Percentiles rank a stretch among this genome's conserved stretches.
Evolutionary conservation across 164 flowering plant genomes (phyloP).

Genomic region (Litsea cubeba): DNA sequence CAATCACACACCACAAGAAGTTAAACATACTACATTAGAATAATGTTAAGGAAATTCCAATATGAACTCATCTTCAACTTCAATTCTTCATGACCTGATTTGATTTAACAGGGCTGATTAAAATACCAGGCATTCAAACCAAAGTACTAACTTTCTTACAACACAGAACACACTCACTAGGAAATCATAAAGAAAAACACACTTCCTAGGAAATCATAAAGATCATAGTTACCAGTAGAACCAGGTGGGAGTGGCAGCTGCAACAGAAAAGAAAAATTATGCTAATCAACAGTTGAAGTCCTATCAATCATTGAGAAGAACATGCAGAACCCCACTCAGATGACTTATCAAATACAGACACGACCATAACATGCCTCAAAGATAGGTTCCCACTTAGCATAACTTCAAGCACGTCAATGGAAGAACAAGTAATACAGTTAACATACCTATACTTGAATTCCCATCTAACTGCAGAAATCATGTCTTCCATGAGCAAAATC

Average conservation of each 20-base stretch:
- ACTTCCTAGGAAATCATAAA: no score
- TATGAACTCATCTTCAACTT: no score
- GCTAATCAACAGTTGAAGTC: not conserved
- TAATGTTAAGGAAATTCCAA: no score
- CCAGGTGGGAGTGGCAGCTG: not conserved
- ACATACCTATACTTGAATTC: slow-evolving; percentile 32
- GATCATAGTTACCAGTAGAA: not conserved
- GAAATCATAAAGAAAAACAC: no score
- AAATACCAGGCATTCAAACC: no score
- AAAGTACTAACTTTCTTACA: no score
- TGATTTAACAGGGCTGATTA: no score
- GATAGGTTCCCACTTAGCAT: not conserved
- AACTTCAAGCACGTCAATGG: not conserved
- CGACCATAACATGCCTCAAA: not conserved
- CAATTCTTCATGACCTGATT: no score
- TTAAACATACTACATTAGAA: no score
- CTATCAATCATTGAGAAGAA: not conserved
- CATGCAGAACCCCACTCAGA: not conserved
- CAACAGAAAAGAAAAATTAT: not conserved
- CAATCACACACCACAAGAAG: no score
- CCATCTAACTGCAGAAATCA: slow-evolving; percentile 19
- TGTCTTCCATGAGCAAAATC: slow-evolving; percentile 25
- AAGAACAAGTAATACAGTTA: not conserved
- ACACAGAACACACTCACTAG: no score
- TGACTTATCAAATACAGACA: not conserved